Base-by-base conservation (phyloP, 148 eudicot genomes). In the Fagopyrum esculentum region DNA sequence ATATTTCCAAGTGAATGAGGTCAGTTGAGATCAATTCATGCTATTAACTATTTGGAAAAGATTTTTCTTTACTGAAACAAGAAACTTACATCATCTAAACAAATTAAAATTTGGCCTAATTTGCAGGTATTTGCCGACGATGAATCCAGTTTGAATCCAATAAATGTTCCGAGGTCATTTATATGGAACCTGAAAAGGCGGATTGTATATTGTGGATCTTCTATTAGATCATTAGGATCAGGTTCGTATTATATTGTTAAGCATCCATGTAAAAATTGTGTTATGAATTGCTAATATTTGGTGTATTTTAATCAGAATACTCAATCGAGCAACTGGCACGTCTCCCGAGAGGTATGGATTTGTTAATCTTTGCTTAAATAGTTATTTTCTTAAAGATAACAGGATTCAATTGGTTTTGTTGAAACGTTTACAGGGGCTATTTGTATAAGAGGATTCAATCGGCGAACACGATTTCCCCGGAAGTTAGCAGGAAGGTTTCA, bases 1-100 rank as follows among this genome's bases (percentile, higher is more conserved):
- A 26, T 93, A 91, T 70, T 93, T 93, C 69, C 98, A 93, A 77
- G 78, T 84, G 29, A 91, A 93, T 52, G 98, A 93, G 97, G 98
- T 93, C 85, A 56, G 73, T 59, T 6, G 26, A 22, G 26, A 22
- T 0, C 11, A n/a, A 46, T 4, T 69, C n/a, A 15, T 13, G 19
- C n/a, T 10, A 49, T 52, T 45, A 71, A 2, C 35, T 3, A 3
- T 45, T 52, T 44, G 46, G 45, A 17, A 40, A 47, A 9, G 6
- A 11, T 3, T 13, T 22, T 5, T 30, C 47, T 6, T 66, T 12
- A 4, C 13, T 5, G 75, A 1, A 17, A 73, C n/a, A 51, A 49
- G 30, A 19, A 59, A 19, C 2, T 11, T 60, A 17, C 49, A 71
- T 6, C n/a, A 3, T 48, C 8, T 45, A 22, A 12, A 1, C 74